Percentiles rank a stretch among this genome's conserved stretches.
Conservation (phyloP, 2,329 filamentous ascomycete genomes). For the Furcasterigmium sp. region DNA sequence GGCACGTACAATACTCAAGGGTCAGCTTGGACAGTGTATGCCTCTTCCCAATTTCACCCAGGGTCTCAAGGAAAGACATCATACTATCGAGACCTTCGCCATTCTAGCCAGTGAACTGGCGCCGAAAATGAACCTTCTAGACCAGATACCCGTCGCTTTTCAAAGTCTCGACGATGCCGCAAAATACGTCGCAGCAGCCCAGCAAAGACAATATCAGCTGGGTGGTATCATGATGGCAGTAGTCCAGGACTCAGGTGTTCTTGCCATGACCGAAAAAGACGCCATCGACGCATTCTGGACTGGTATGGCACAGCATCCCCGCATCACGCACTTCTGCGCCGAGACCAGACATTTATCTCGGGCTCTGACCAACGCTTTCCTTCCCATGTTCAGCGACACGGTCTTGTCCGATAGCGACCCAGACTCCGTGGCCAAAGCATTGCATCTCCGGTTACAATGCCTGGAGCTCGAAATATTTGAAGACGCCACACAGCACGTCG, state of each 20-base stretch:
- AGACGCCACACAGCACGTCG: constrained; percentile 18
- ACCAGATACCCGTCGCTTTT: constrained; percentile 14
- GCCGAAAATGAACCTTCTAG: constrained; percentile 2
- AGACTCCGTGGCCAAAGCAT: constrained; percentile 20
- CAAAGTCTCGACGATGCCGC: constrained; percentile 18
- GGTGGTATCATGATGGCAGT: constrained; percentile 13
- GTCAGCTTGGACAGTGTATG: constrained; percentile 11
- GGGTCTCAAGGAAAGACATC: constrained; percentile 12
- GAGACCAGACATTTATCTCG: constrained; percentile 7
- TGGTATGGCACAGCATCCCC: constrained; percentile 11
- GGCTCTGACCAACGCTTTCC: constrained; percentile 20
- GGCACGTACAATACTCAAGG: constrained; percentile 16
- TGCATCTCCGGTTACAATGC: constrained; percentile 24
- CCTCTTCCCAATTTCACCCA: constrained; percentile 18
- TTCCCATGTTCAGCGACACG: constrained; percentile 24
- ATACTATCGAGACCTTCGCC: constrained; percentile 20
- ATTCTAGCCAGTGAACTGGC: constrained; percentile 16
- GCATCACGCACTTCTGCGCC: constrained; percentile 12
- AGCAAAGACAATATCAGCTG: constrained; percentile 11
- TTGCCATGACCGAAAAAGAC: constrained; percentile 6
- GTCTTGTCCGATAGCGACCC: constrained; percentile 19
- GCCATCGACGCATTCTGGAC: constrained; percentile 10
- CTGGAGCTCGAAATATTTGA: constrained; percentile 19
- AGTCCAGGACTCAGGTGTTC: constrained; percentile 8
- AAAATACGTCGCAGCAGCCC: constrained; percentile 12